These are phyloP conservation scores for Leishmania turanica DNA, from an alignment of 208 protist genomes.

Conservation along the genomic window DNA sequence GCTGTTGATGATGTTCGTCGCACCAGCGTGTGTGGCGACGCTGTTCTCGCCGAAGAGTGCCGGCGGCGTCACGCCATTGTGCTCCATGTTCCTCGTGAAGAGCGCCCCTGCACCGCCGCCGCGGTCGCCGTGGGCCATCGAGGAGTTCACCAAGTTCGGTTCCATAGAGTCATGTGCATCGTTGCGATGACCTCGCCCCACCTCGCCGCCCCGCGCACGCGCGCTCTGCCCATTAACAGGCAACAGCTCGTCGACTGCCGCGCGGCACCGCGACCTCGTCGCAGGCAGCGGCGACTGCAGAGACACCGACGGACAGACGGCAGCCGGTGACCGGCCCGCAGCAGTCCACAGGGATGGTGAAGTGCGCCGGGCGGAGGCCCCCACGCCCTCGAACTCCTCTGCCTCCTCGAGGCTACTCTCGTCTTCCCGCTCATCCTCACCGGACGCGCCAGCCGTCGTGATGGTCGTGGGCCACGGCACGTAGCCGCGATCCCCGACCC, in stretches of 20 bases:
- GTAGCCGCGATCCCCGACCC: constrained; percentile 68
- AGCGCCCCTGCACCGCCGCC: background rate
- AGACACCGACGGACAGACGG: background rate
- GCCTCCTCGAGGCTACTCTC: background rate
- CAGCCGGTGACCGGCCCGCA: background rate
- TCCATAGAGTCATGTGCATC: background rate
- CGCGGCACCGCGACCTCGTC: background rate
- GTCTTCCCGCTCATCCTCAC: constrained; percentile 17
- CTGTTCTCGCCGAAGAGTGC: constrained; percentile 17
- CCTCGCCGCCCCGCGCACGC: background rate
- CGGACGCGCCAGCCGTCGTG: constrained; percentile 1
- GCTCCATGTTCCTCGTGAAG: constrained; percentile 16
- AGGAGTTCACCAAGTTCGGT: background rate
- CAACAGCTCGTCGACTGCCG: background rate
- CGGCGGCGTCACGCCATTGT: constrained; percentile 10
- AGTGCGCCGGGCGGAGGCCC: no score
- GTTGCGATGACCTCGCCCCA: no score
- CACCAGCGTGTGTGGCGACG: constrained; percentile 39
- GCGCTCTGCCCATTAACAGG: no score
- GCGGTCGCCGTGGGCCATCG: background rate
- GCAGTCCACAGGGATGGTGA: background rate
- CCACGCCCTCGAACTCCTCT: background rate
- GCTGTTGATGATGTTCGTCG: constrained; percentile 45
- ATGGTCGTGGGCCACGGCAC: constrained; percentile 39
- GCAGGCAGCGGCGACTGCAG: constrained; percentile 3